Evolutionary conservation across 1,284 basidiomycete species (phyloP), one percentile per base, ranked within the genome.

Genomic region (Leccinum glutinopallens): DNA sequence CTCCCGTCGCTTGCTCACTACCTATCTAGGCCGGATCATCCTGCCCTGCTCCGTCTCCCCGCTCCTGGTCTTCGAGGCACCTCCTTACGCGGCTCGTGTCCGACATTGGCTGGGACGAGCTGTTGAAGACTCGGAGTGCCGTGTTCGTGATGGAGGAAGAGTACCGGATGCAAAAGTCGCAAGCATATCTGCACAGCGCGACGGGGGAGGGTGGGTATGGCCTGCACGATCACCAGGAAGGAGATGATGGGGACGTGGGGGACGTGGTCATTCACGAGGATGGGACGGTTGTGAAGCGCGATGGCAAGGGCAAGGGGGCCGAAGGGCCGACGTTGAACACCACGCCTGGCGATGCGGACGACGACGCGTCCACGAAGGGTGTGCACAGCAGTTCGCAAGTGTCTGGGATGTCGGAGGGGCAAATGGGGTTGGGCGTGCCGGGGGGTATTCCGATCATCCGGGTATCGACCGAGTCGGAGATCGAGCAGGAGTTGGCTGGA

Each of bases 101-200:
- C 5, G 88, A 94, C 71, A 95, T 99, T 68, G 97, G 97, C 0
- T 99, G 97, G 97, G 97, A 99, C 78, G 97, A 99, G 80, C 84
- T 99, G 15, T 84, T 99, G 64, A 95, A 95, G 80, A 93, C 92
- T 35, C 89, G 97, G 83, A 96, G 93, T 76, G 81, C 84, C 58
- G 97, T 99, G 10, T 99, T 99, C 78, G 97, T 99, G 46, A 99
- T 99, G 97, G 97, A 99, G 77, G 97, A 99, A 76, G 97, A 99
- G 77, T 99, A 99, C 76, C 84, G 97, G 35, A 91, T 86, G 87
- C 89, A 92, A 77, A 92, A 92, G 72, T 87, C 87, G 4, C 86
- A 90, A n/a, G 77, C 72, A 2, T 87, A 91, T 46, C 77, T 86
- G 35, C 81, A 80, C 51, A 73, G 78, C 58, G 71, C 75, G 35